Percentiles rank a stretch among this genome's conserved stretches.
Evolutionary conservation across 441 rosid genomes (phyloP).

Genomic region (Aleurites moluccanus): DNA sequence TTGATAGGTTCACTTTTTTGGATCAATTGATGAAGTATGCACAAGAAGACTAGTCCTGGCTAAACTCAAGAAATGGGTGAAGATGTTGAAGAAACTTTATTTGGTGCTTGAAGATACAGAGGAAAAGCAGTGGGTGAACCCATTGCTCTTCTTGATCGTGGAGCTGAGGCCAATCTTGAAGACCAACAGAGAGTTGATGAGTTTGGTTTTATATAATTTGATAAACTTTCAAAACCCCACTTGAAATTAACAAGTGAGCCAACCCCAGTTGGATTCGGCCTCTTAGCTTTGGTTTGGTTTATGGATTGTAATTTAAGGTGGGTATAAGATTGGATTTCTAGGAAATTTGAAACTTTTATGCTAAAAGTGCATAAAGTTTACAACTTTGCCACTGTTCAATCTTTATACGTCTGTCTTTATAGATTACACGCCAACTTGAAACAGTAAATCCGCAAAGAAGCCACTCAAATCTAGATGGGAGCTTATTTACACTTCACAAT

Average conservation of each 20-base stretch:
- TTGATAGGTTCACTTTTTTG: no score
- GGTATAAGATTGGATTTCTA: background rate
- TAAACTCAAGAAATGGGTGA: no score
- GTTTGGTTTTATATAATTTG: slow-evolving; percentile 24
- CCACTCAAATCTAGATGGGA: slow-evolving; percentile 96
- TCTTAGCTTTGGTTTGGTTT: background rate
- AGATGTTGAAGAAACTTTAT: no score
- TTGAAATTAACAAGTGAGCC: background rate
- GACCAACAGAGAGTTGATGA: slow-evolving; percentile 66
- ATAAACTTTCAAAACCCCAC: background rate
- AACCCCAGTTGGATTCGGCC: slow-evolving; percentile 1
- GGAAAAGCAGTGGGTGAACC: no score
- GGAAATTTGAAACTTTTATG: background rate
- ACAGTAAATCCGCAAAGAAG: slow-evolving; percentile 68
- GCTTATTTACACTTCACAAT: slow-evolving; percentile 82
- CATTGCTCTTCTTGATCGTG: slow-evolving; percentile 73
- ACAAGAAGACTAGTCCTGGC: no score
- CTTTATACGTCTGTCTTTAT: slow-evolving; percentile 9
- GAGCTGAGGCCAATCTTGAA: slow-evolving; percentile 77
- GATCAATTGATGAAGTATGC: no score
- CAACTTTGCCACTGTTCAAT: slow-evolving; percentile 2
- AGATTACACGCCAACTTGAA: slow-evolving; percentile 81
- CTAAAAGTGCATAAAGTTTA: background rate
- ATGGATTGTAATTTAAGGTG: background rate
- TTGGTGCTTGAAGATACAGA: no score